Conservation (phyloP, 495 filamentous ascomycete genomes). For the Aspergillus conjunctus region DNA sequence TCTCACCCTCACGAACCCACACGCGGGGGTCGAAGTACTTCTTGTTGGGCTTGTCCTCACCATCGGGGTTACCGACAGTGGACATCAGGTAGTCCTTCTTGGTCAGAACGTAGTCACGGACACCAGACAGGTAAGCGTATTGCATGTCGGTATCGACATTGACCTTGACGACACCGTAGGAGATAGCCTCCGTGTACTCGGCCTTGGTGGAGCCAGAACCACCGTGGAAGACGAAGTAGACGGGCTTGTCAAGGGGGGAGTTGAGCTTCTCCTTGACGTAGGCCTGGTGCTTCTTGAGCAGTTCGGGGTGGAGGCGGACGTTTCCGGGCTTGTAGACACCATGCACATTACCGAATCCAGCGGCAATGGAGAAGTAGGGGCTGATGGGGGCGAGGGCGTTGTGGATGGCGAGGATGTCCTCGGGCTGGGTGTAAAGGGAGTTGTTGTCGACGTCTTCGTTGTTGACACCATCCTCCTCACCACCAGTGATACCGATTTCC, state of each 20-base stretch:
- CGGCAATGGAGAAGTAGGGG: constrained; percentile 95
- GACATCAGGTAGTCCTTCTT: constrained; percentile 93
- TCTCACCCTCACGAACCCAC: constrained; percentile 90
- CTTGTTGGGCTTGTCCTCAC: constrained; percentile 97
- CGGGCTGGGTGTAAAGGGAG: constrained; percentile 95
- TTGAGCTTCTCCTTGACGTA: constrained; percentile 76
- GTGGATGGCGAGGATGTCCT: constrained; percentile 90
- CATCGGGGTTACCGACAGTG: constrained; percentile 93
- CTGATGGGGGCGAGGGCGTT: constrained; percentile 77
- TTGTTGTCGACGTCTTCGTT: constrained; percentile 83
- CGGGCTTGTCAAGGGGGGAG: constrained; percentile 76
- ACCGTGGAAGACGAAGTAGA: constrained; percentile 99
- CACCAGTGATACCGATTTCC: constrained; percentile 92
- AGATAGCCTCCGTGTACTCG: constrained; percentile 85
- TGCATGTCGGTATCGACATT: constrained; percentile 76
- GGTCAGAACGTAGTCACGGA: constrained; percentile 88
- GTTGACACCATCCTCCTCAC: constrained; percentile 89
- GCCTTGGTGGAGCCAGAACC: constrained; percentile 87
- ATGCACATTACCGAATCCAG: constrained; percentile 98
- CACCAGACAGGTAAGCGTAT: constrained; percentile 79
- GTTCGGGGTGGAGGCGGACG: constrained; percentile 90
- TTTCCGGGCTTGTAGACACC: constrained; percentile 99
- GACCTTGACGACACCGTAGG: constrained; percentile 97
- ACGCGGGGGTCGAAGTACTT: constrained; percentile 87
- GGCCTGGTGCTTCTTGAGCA: constrained; percentile 91